phyloP scores from a whole-genome alignment of 2,329 filamentous ascomycete species.

The Botryotinia calthae region DNA sequence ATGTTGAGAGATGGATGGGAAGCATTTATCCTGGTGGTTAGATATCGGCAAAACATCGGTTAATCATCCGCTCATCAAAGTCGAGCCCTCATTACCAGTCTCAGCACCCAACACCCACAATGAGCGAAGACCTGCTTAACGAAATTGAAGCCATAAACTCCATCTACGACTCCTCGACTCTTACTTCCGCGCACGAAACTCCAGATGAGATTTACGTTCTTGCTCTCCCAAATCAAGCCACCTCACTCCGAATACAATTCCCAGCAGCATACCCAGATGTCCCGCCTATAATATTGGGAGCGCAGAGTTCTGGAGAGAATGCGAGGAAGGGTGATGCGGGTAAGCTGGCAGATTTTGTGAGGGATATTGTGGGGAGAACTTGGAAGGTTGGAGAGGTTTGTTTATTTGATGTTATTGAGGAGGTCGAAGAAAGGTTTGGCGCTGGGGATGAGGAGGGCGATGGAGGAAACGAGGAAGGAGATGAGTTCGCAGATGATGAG shows the following conservation, averaged over 20 bases:
- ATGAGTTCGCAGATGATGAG: not conserved
- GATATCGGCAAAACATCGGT: not conserved
- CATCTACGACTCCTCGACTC: conserved; percentile 71
- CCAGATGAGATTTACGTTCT: conserved; percentile 55
- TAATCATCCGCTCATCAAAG: not conserved
- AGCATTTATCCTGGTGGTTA: not conserved
- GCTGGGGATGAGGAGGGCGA: not conserved
- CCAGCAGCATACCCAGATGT: conserved; percentile 70
- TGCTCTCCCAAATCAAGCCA: conserved; percentile 58
- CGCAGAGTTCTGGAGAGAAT: conserved; percentile 70
- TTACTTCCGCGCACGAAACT: conserved; percentile 44
- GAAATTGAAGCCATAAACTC: conserved; percentile 81
- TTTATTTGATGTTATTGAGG: conserved; percentile 87
- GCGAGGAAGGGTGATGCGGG: conserved; percentile 70
- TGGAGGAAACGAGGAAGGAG: not conserved
- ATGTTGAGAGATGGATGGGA: not conserved
- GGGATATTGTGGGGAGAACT: conserved; percentile 62
- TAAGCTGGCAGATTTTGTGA: conserved; percentile 66
- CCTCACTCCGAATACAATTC: conserved; percentile 65
- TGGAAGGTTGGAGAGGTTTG: conserved; percentile 77
- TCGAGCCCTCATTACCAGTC: not conserved
- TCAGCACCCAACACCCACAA: conserved; percentile 17
- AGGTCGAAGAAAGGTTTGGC: conserved; percentile 47
- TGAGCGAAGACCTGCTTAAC: conserved; percentile 54
- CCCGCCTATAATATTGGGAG: conserved; percentile 71